phyloP scores from a whole-genome alignment of 2,329 filamentous ascomycete species.

The Parastagonospora nodorum region DNA sequence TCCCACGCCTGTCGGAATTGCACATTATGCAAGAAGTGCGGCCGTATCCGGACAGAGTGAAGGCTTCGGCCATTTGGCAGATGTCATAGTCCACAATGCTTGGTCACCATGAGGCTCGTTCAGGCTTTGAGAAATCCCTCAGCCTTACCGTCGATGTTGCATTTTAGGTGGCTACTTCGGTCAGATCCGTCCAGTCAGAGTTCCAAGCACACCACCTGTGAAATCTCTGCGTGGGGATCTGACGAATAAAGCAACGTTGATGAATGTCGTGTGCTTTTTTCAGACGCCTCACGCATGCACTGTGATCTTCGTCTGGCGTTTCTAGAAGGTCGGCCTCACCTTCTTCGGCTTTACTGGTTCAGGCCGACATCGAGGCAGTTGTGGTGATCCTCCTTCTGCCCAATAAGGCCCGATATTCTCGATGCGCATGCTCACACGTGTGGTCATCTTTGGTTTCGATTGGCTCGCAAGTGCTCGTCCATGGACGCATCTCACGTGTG shows the following conservation, averaged over 20 bases:
- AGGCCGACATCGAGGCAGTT: too few relatives aligned
- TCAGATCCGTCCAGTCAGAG: neutral
- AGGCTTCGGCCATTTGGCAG: too few relatives aligned
- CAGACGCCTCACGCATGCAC: neutral
- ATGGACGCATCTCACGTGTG: constrained; percentile 14
- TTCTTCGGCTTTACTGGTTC: constrained; percentile 5
- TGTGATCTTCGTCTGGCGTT: constrained; percentile 1
- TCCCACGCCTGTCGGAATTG: neutral
- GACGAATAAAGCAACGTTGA: constrained; percentile 10
- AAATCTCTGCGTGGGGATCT: neutral
- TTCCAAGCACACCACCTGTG: neutral
- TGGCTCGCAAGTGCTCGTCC: constrained; percentile 10
- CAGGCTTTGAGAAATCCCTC: constrained; percentile 9
- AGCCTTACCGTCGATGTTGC: constrained; percentile 3
- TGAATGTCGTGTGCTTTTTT: constrained; percentile 3
- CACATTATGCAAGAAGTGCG: neutral
- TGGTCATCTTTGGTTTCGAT: constrained; percentile 3
- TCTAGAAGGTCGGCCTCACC: constrained; percentile 14
- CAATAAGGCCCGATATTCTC: neutral
- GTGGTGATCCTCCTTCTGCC: neutral
- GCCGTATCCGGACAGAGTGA: too few relatives aligned
- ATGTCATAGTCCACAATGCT: too few relatives aligned
- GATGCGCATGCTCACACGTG: constrained; percentile 20
- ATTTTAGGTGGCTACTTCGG: neutral
- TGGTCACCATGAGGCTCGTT: constrained; percentile 5